Percentiles rank a stretch among this genome's conserved stretches.
Conservation (phyloP, 495 filamentous ascomycete genomes). For the Penicillium subrubescens region DNA sequence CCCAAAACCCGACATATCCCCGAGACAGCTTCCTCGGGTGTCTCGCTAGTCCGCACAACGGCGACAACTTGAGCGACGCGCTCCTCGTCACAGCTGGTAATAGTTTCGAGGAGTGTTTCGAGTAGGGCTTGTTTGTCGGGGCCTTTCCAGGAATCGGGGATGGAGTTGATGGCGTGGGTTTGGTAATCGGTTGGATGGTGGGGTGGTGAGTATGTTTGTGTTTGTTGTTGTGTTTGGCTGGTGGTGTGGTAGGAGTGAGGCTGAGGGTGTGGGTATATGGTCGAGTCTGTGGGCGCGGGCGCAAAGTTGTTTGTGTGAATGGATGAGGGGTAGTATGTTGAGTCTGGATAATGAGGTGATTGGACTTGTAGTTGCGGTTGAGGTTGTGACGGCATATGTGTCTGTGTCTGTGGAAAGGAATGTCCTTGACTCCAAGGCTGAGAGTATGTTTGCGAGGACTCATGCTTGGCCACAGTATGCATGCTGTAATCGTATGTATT, state of each 20-base stretch:
- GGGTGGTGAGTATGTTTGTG: not conserved
- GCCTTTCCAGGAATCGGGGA: slow-evolving; percentile 26
- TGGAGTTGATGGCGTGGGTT: slow-evolving; percentile 4
- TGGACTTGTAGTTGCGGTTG: not conserved
- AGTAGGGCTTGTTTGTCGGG: slow-evolving; percentile 32
- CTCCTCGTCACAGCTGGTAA: slow-evolving; percentile 35
- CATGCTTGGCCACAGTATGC: slow-evolving; percentile 1
- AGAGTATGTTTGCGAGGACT: slow-evolving; percentile 8
- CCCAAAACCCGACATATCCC: slow-evolving; percentile 35
- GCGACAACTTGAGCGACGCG: slow-evolving; percentile 31
- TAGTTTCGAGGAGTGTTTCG: slow-evolving; percentile 34
- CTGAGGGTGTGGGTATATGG: not conserved
- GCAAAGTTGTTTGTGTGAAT: slow-evolving; percentile 4
- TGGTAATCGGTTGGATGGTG: not conserved
- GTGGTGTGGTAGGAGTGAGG: not conserved
- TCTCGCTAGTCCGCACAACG: slow-evolving; percentile 33
- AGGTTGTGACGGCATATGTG: not conserved
- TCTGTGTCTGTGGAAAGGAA: not conserved
- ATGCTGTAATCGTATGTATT: not conserved
- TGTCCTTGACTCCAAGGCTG: slow-evolving; percentile 14
- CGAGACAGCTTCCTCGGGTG: slow-evolving; percentile 39
- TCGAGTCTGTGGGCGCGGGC: not conserved
- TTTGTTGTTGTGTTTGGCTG: not conserved
- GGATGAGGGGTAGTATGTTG: slow-evolving; percentile 15
- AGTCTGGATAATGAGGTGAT: not conserved